Base-by-base conservation (phyloP, 352 stramenopile genomes). In the Phytophthora chlamydospora region DNA sequence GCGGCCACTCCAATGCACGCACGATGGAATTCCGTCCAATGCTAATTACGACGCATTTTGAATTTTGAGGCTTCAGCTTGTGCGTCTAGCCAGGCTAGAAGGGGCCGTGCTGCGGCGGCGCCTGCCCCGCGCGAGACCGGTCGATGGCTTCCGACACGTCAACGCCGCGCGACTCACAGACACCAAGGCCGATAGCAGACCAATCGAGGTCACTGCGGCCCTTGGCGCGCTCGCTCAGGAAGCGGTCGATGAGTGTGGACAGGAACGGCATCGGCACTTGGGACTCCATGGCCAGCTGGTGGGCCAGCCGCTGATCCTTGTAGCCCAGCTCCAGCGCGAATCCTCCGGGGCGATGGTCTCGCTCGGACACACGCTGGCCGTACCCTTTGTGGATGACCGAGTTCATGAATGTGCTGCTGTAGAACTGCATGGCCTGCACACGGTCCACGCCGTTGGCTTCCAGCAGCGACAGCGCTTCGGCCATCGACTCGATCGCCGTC, bases 341-440 rank as follows among this genome's bases (percentile, higher is more conserved):
- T 8, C 83, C 85, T n/a, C 81, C 83, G 0, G 77, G 76, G 14
- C 66, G 68, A 45, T 95, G 85, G 52, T 95, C 85, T 32, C 85
- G 83, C 65, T 88, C 66, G 32, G 75, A 83, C n/a, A 95, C 75
- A 14, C 85, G 78, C 42, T 91, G 74, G 27, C 86, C 86, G 55
- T 95, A 95, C 12, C 81, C 82, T 40, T 90, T 90, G 70, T 95
- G 83, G 47, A 91, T 83, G 7, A 88, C 53, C 43, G 85, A 93
- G 63, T 90, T 86, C 44, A 95, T 83, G 64, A 95, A 91, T 36
- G 85, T 93, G 62, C 42, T 72, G 56, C 75, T 89, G 44, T 93
- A 85, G 73, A 95, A 88, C 48, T 88, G 44, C 75, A 90, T 91
- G 19, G 87, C 81, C 44, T 83, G 55, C 29, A 79, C 76, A n/a